These are phyloP conservation scores for Dalbergia cultrata DNA, from an alignment of 306 rosid genomes.

Conservation along the genomic window DNA sequence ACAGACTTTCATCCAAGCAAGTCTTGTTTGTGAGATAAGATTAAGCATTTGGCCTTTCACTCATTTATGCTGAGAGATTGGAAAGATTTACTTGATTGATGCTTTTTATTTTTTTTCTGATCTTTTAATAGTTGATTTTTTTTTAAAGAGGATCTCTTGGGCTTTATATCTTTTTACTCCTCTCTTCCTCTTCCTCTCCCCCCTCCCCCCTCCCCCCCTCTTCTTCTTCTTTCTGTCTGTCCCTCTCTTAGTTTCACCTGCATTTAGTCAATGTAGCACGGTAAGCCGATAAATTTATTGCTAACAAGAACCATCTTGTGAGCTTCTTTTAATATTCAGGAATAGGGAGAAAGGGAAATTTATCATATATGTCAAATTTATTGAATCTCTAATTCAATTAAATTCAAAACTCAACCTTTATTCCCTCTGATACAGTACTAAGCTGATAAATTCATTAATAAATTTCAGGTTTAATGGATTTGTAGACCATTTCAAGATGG, in stretches of 20 bases:
- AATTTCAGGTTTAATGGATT: slow-evolving; percentile 69
- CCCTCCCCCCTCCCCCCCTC: too few species aligned
- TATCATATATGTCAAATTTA: not conserved
- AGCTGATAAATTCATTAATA: slow-evolving; percentile 33
- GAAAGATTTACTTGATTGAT: too few species aligned
- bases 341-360: not conserved
- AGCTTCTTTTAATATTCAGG: not conserved
- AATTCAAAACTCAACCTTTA: not conserved
- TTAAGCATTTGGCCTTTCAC: too few species aligned
- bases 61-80: too few species aligned
- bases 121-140: too few species aligned
- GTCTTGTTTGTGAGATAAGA: too few species aligned
- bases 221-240: not conserved
- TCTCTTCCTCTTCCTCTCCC: too few species aligned
- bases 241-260: not conserved
- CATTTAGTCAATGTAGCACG: not conserved
- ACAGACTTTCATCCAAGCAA: too few species aligned
- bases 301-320: not conserved
- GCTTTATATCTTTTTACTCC: too few species aligned
- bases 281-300: too few species aligned
- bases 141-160: too few species aligned
- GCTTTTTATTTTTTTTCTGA: too few species aligned
- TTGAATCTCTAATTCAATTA: not conserved
- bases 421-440: not conserved
- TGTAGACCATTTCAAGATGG: slow-evolving; percentile 84